phyloP scores from a whole-genome alignment of 1,284 basidiomycete genomes.

The Hymenochaete sp. region DNA sequence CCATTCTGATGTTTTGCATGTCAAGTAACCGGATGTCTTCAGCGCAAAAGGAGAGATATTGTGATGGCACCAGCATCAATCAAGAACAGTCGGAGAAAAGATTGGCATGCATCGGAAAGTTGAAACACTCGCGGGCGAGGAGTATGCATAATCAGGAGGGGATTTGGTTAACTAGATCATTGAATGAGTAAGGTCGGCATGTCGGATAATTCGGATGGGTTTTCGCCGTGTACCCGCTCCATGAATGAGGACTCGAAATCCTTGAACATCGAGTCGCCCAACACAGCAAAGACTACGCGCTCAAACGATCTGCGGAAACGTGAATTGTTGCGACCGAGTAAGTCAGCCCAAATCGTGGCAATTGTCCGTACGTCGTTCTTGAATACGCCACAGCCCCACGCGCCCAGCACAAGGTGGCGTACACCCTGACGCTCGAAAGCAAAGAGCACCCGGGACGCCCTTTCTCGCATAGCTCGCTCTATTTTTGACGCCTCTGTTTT shows the following conservation, averaged over 20 bases:
- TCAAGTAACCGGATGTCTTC: too few relatives aligned
- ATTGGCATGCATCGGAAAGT: not conserved
- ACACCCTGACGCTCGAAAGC: conserved; percentile 55
- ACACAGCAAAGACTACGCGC: conserved; percentile 53
- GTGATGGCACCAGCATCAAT: not conserved
- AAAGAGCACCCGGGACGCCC: conserved; percentile 56
- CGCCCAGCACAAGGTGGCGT: conserved; percentile 53
- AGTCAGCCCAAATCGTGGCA: conserved; percentile 51
- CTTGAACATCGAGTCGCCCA: conserved; percentile 43
- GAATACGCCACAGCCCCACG: conserved; percentile 69
- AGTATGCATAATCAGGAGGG: not conserved
- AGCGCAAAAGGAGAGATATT: not conserved
- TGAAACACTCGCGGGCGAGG: not conserved
- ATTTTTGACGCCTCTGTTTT: conserved; percentile 35
- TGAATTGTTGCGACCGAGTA: conserved; percentile 38
- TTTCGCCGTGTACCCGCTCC: conserved; percentile 12
- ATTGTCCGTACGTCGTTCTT: conserved; percentile 48
- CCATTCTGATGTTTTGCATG: too few relatives aligned
- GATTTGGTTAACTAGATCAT: not conserved
- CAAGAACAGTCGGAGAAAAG: not conserved
- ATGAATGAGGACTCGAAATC: conserved; percentile 38
- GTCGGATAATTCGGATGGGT: conserved; percentile 5
- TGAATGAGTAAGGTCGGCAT: conserved; percentile 1
- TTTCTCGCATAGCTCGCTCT: conserved; percentile 49
- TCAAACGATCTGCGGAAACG: conserved; percentile 52